These are phyloP conservation scores for Lolium multiflorum DNA, from an alignment of 176 grass and related monocot genomes.

Conservation along the genomic window DNA sequence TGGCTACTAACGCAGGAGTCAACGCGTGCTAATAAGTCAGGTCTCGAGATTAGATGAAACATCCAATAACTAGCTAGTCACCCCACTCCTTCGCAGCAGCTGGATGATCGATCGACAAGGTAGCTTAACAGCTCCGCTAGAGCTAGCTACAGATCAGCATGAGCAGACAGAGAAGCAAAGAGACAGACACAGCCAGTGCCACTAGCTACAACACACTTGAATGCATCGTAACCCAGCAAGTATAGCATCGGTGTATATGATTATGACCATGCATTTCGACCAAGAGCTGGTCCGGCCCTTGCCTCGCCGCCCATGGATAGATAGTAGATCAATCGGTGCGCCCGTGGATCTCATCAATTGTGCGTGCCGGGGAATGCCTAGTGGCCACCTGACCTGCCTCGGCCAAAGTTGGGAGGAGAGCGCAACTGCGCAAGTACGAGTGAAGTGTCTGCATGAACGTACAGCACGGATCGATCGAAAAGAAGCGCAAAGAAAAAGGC, in stretches of 20 bases:
- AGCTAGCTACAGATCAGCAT: neutral
- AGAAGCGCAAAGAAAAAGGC: no score
- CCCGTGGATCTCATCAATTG: no score
- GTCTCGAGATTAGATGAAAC: neutral
- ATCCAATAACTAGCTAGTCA: neutral
- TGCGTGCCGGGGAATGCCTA: no score
- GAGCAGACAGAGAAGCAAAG: neutral
- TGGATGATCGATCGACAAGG: no score
- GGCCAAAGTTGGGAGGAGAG: neutral
- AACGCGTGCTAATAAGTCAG: neutral
- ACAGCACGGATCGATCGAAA: no score
- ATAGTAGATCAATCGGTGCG: no score
- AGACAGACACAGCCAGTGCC: slow-evolving; percentile 4
- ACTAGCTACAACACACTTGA: neutral
- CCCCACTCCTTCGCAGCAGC: neutral
- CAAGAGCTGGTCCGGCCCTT: no score
- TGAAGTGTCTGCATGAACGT: neutral
- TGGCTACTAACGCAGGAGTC: neutral
- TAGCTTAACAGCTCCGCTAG: neutral
- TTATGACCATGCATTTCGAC: neutral
- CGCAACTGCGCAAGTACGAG: neutral
- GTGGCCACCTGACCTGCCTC: no score
- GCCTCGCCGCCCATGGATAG: no score
- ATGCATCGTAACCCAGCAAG: neutral
- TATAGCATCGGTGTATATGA: no score